Evolutionary conservation across 345 rosid genomes (phyloP).

Genomic region (Garcia nutans): DNA sequence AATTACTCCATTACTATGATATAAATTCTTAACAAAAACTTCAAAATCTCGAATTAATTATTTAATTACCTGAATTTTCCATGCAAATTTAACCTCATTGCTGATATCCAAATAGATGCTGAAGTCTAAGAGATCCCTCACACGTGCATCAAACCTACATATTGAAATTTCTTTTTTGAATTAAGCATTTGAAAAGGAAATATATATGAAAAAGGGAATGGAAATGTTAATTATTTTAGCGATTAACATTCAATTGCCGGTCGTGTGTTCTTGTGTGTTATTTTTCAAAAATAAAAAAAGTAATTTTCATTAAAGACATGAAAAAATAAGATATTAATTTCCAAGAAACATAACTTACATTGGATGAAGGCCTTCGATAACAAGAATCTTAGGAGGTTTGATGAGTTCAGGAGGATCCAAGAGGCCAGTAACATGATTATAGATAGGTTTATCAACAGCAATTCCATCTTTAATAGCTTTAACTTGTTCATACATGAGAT

Average conservation of each 20-base stretch:
- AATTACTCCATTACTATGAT: no score
- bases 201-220: no score
- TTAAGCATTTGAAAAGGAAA: no score
- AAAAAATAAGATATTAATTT: no score
- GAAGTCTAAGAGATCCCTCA: constrained; percentile 84
- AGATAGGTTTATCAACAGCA: constrained; percentile 85
- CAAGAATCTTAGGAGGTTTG: constrained; percentile 93
- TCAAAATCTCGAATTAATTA: no score
- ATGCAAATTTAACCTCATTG: constrained; percentile 95
- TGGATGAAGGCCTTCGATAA: constrained; percentile 97
- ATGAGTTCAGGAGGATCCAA: constrained; percentile 90
- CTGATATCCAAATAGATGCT: constrained; percentile 97
- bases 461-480: constrained; percentile 79
- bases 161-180: not conserved
- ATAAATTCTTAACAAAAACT: no score
- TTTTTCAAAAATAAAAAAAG: no score
- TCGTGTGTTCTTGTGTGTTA: no score
- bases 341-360: constrained; percentile 52
- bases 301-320: no score
- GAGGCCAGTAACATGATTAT: constrained; percentile 89
- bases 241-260: no score
- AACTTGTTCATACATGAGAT: constrained; percentile 95
- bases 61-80: constrained; percentile 53
- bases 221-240: no score
- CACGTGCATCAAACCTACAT: constrained; percentile 85